Base-by-base conservation (phyloP, 2,329 filamentous ascomycete genomes). In the Pseudogymnoascus destructans region DNA sequence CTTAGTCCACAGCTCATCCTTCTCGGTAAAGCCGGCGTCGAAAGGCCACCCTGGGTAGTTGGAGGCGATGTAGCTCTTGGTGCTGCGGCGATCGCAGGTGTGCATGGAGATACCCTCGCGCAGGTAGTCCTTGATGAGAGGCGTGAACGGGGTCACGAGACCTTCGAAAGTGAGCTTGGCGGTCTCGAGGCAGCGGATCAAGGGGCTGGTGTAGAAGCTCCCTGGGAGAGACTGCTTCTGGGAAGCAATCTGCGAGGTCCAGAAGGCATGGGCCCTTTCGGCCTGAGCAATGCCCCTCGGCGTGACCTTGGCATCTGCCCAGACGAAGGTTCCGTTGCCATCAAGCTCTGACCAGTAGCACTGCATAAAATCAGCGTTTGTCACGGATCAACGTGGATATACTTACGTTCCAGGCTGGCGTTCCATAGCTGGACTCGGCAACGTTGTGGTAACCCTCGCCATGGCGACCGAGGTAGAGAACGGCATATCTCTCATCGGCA, bases 401-500 rank as follows among this genome's bases (percentile, higher is more conserved):
- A 72, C 78, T 64, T 68, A 79, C 80, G 67, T 87, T 84, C 85
- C 84, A 87, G 2, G 79, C 80, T 1, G 80, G 77, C 0, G 83
- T 87, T 52, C 84, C 84, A 63, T 85, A 87, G 67, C 75, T 84
- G 25, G 74, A 73, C 69, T 87, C 81, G 11, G 84, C 84, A 5
- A 75, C 75, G 62, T 82, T 83, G 62, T 82, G 79, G 64, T 73
- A 80, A 10, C 85, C 85, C 69, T 89, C 78, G 19, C 85, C 86
- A 66, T 89, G 86, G 36, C 86, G 80, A 2, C 80, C 84, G 68
- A 87, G 74, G 69, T 84, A 84, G 27, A 89, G 67, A 8, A 89
- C 74, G 65, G 85, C 84, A 73, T 86, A 88, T 27, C 75, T 71
- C 11, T 77, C 75, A 55, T 73, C 75, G 8, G 69, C 67, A n/a